phyloP scores from a whole-genome alignment of 768 basidiomycete genomes.

The Cantharellus cinnabarinus region DNA sequence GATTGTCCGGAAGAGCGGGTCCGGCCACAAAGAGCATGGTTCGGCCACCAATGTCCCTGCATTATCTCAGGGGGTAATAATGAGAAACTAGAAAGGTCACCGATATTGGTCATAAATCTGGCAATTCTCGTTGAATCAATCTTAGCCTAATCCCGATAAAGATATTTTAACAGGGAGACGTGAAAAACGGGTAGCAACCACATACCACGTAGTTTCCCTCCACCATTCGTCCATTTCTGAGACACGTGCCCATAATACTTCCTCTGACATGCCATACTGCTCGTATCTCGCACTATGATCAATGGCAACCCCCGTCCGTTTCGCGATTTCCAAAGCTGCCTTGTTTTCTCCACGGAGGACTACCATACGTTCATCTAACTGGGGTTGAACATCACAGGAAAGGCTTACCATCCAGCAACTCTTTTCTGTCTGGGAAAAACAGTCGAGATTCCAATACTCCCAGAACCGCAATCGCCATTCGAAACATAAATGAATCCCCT shows the following conservation, averaged over 20 bases:
- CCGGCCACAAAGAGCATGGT: too few species aligned
- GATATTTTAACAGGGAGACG: background rate
- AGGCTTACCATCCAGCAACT: constrained; percentile 48
- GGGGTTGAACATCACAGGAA: constrained; percentile 7
- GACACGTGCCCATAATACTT: constrained; percentile 66
- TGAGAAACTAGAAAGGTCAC: too few species aligned
- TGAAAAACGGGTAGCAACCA: background rate
- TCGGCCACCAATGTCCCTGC: too few species aligned
- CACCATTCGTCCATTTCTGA: constrained; percentile 78
- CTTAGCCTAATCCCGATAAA: too few species aligned
- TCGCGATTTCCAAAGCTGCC: constrained; percentile 66
- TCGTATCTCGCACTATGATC: constrained; percentile 29
- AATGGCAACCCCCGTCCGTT: constrained; percentile 31
- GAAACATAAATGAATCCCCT: constrained; percentile 78
- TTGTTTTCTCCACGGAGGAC: constrained; percentile 51
- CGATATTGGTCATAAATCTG: too few species aligned
- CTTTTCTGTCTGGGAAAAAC: constrained; percentile 70
- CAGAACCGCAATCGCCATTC: constrained; percentile 62
- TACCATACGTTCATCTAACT: background rate
- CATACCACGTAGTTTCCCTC: constrained; percentile 70
- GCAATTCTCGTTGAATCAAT: too few species aligned
- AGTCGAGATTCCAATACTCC: constrained; percentile 67
- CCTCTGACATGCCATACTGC: constrained; percentile 72
- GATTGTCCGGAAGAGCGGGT: too few species aligned
- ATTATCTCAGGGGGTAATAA: too few species aligned